Percentiles rank a stretch among this genome's conserved stretches.
phyloP scores from a whole-genome alignment of 2,329 filamentous ascomycete species.

The Fusarium nygamai region DNA sequence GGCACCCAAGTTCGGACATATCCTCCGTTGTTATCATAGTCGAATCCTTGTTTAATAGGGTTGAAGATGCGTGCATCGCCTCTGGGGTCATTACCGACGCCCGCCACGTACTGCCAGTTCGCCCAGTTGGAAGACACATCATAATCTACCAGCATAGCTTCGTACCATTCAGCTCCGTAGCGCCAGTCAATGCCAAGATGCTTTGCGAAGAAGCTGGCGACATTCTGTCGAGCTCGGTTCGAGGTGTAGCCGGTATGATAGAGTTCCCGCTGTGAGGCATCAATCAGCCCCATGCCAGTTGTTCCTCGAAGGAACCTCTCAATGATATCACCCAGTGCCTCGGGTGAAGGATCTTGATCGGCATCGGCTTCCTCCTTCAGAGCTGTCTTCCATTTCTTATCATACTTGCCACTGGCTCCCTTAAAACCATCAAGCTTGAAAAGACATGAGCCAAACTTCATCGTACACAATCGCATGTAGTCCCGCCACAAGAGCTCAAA shows the following conservation, averaged over 20 bases:
- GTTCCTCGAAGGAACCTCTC: conserved; percentile 71
- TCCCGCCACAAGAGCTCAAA: conserved; percentile 83
- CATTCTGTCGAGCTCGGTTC: conserved; percentile 80
- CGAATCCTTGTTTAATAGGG: conserved; percentile 81
- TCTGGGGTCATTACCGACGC: conserved; percentile 82
- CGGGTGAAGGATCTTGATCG: conserved; percentile 53
- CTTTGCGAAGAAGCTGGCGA: conserved; percentile 78
- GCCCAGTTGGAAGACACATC: conserved; percentile 82
- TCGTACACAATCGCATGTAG: conserved; percentile 80
- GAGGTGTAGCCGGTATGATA: conserved; percentile 81
- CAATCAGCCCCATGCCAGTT: conserved; percentile 80
- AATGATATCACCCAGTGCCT: conserved; percentile 60
- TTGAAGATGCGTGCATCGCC: conserved; percentile 81
- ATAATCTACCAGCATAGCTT: conserved; percentile 78
- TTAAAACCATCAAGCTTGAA: conserved; percentile 73
- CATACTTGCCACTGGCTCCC: conserved; percentile 54
- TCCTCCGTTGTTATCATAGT: conserved; percentile 76
- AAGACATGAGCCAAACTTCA: conserved; percentile 73
- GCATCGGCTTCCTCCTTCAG: conserved; percentile 42
- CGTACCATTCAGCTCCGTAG: conserved; percentile 84
- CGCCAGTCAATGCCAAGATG: conserved; percentile 83
- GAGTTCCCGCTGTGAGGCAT: conserved; percentile 79
- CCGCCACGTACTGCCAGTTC: conserved; percentile 85
- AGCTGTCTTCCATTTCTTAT: conserved; percentile 61
- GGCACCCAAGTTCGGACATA: conserved; percentile 80